These are phyloP conservation scores for Penicillium arizonense DNA, from an alignment of 495 filamentous ascomycete genomes.

Conservation along the genomic window DNA sequence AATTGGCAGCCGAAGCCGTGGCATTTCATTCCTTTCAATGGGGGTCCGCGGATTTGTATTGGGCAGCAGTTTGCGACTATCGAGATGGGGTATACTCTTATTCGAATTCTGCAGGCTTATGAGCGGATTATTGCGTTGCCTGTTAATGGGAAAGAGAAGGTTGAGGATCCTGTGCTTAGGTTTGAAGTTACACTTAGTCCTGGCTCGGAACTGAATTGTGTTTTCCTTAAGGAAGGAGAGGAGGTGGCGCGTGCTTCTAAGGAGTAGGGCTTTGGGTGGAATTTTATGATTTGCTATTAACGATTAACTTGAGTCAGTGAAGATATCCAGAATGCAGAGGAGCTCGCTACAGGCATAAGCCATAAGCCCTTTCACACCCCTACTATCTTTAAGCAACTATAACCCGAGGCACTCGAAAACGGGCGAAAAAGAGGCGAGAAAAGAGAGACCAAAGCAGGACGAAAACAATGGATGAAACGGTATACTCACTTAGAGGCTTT, in stretches of 20 bases:
- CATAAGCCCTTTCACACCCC: too few species aligned
- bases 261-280: not conserved
- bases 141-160: slow-evolving; percentile 28
- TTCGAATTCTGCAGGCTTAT: slow-evolving; percentile 61
- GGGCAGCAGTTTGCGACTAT: slow-evolving; percentile 63
- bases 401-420: too few species aligned
- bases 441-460: too few species aligned
- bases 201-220: slow-evolving; percentile 41
- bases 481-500: too few species aligned
- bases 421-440: too few species aligned
- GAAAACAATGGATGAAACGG: too few species aligned
- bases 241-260: slow-evolving; percentile 7
- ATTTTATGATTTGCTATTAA: too few species aligned
- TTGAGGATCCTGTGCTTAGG: slow-evolving; percentile 35
- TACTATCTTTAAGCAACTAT: too few species aligned
- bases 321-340: too few species aligned
- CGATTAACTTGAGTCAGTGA: too few species aligned
- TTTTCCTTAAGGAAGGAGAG: slow-evolving; percentile 38
- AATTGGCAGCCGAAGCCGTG: slow-evolving; percentile 65
- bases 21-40: slow-evolving; percentile 66
- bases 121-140: slow-evolving; percentile 44
- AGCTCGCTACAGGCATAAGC: too few species aligned
- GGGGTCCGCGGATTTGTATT: slow-evolving; percentile 60
- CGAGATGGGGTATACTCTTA: slow-evolving; percentile 61
- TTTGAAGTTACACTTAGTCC: slow-evolving; percentile 44